phyloP scores from a whole-genome alignment of 768 basidiomycete genomes.

The Infundibulicybe gibba region DNA sequence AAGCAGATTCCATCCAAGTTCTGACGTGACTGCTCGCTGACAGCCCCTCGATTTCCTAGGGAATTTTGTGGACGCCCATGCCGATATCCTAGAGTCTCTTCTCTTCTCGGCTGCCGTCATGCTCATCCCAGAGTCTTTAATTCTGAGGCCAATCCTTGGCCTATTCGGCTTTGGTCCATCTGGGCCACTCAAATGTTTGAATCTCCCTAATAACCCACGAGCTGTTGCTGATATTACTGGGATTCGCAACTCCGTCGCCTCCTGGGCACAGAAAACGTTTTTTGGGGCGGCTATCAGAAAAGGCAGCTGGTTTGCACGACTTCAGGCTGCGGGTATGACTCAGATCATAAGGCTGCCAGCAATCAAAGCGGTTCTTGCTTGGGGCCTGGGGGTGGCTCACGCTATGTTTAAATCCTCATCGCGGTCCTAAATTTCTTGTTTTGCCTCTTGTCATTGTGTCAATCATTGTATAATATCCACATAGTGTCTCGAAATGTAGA shows the following conservation, averaged over 20 bases:
- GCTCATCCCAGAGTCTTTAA: constrained; percentile 25
- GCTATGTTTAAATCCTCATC: no score
- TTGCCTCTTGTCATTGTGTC: no score
- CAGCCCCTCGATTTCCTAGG: constrained; percentile 17
- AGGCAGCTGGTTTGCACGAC: constrained; percentile 29
- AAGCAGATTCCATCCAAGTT: not conserved
- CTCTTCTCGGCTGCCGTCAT: constrained; percentile 16
- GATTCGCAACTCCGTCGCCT: constrained; percentile 23
- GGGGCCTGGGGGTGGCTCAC: no score
- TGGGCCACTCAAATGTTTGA: constrained; percentile 29
- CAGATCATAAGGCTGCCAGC: no score
- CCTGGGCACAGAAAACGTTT: constrained; percentile 30
- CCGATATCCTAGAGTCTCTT: constrained; percentile 11
- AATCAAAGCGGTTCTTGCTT: no score
- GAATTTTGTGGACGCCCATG: constrained; percentile 32
- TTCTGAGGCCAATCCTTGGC: constrained; percentile 25
- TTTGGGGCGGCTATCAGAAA: constrained; percentile 24
- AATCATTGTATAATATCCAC: no score
- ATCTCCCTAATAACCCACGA: not conserved
- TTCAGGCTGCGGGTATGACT: constrained; percentile 19
- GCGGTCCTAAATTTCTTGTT: no score
- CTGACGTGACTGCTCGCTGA: no score
- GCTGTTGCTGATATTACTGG: not conserved
- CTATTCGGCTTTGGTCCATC: constrained; percentile 32
- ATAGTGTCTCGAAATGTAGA: no score